Conservation (phyloP, 805 yeast genomes). For the Starmerella geochares region DNA sequence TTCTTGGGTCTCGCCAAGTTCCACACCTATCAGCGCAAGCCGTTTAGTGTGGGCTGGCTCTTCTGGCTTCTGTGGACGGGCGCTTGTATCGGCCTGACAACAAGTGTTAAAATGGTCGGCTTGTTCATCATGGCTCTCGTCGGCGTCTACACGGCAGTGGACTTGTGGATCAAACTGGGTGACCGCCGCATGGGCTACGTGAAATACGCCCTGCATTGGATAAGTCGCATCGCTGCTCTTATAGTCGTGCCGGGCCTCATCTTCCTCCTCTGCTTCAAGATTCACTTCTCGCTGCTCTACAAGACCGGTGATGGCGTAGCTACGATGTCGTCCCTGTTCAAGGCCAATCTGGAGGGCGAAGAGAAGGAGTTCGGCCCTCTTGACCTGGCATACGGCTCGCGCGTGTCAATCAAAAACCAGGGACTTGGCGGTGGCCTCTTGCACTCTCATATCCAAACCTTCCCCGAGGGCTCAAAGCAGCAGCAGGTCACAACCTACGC, state of each 20-base stretch:
- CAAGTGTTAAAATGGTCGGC: constrained; percentile 94
- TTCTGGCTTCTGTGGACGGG: constrained; percentile 81
- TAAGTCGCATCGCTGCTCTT: constrained; percentile 60
- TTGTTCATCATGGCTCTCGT: constrained; percentile 78
- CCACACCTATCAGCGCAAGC: constrained; percentile 52
- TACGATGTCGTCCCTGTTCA: constrained; percentile 92
- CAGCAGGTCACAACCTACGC: constrained; percentile 80
- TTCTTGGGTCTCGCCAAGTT: constrained; percentile 71
- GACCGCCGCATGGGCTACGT: constrained; percentile 61
- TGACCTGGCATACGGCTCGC: constrained; percentile 64
- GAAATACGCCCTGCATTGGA: constrained; percentile 56
- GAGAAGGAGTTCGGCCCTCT: constrained; percentile 61
- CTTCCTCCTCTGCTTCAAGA: constrained; percentile 81
- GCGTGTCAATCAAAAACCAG: constrained; percentile 67
- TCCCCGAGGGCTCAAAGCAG: constrained; percentile 90
- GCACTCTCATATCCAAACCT: constrained; percentile 68
- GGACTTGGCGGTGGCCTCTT: constrained; percentile 63
- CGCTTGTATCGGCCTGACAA: constrained; percentile 74
- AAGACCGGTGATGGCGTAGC: constrained; percentile 93
- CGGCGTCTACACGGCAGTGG: constrained; percentile 76
- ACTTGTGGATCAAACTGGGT: constrained; percentile 69
- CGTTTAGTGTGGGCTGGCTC: constrained; percentile 75
- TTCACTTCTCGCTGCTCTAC: constrained; percentile 72
- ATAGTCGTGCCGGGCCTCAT: constrained; percentile 71
- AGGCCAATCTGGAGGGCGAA: constrained; percentile 81